Evolutionary conservation across 2,329 filamentous ascomycete genomes (phyloP), one percentile per base, ranked within the genome.

Genomic region (Penicillium verrucosum): DNA sequence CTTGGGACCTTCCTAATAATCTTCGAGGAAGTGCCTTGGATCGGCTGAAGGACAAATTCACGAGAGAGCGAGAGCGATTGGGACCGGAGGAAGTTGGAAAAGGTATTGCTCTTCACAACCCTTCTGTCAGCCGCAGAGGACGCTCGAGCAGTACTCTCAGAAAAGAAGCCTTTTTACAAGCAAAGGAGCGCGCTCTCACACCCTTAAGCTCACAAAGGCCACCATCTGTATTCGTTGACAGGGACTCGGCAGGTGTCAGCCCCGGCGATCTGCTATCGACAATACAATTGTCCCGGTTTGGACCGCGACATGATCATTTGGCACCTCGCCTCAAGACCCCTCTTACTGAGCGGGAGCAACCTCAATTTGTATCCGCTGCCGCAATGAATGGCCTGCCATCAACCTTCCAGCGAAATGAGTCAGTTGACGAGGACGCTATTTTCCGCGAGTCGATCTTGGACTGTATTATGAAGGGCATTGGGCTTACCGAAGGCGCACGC

Each of bases 391-490:
- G 64, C 8, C 65, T 62, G 23, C 64, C 66, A 32, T 69, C 72
- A 16, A 59, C 71, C 1, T 74, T 85, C 43, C 88, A 91, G 65
- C 84, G 88, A 5, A 86, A 92, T 62, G 92, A 97, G 54, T 89
- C 89, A 0, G 77, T 92, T 8, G 90, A 96, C 62, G 94, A 97
- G 70, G 93, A 97, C 66, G 85, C 88, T 45, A 75, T 96, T 7
- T 97, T 99, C 73, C 83, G 95, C 40, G 87, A 91, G 57, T 95
- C 92, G 0, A 91, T 99, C 16, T 77, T 97, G 23, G 91, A 96
- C 64, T 97, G 94, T 70, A 96, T 99, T 78, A 93, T 96, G 75
- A 97, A 93, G 70, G 89, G 92, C 0, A 89, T 99, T 58, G 94
- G 94, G 0, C 77, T 99, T 54, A 89, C 87, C 2, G 67, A 70